Evolutionary conservation across 2,329 filamentous ascomycete genomes (phyloP), one percentile per base, ranked within the genome.

Genomic region (Clonostachys sp.): DNA sequence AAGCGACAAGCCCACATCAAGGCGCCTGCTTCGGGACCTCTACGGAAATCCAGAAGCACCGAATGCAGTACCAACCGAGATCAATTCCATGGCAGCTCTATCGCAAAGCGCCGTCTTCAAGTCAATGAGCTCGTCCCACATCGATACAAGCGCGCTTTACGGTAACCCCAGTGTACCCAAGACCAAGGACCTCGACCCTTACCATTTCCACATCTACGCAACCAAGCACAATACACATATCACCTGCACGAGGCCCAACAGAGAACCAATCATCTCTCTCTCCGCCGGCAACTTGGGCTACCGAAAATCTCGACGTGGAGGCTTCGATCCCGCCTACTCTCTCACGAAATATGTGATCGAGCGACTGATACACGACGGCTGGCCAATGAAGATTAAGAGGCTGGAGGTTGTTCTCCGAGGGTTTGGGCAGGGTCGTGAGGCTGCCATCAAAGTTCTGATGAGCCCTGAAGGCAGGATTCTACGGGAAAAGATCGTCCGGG

Each of bases 181-280:
- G 41, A 45, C 54, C 5, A 51, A 63, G 46, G 61, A 65, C 13
- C 53, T 72, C 36, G 80, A 87, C 61, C 86, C 88, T 3, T 90
- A 90, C 72, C 90, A 95, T 65, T 78, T 99, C 53, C 89, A 96
- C 72, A 76, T 99, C 64, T 92, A 83, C 70, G 73, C 87, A 30
- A 86, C 88, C 65, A 95, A 90, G 72, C 94, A 96, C 80, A 99
- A 99, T 73, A 94, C 89, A 17, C 90, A 97, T 68, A 80, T 99
- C 59, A 96, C 91, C 2, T 81, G 96, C 55, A 89, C 91, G 18
- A 84, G 86, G 60, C 91, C 94, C 30, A 84, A 90, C 64, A 79
- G 86, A 43, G 81, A 89, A 53, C 81, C 89, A 30, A 80, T 97
- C 54, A 75, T 99, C 53, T 90, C 86, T 12, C 68, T 95, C 57